Evolutionary conservation across 1,139 yeast genomes (phyloP), one percentile per base, ranked within the genome.

Genomic region (Fermentozyma sake): DNA sequence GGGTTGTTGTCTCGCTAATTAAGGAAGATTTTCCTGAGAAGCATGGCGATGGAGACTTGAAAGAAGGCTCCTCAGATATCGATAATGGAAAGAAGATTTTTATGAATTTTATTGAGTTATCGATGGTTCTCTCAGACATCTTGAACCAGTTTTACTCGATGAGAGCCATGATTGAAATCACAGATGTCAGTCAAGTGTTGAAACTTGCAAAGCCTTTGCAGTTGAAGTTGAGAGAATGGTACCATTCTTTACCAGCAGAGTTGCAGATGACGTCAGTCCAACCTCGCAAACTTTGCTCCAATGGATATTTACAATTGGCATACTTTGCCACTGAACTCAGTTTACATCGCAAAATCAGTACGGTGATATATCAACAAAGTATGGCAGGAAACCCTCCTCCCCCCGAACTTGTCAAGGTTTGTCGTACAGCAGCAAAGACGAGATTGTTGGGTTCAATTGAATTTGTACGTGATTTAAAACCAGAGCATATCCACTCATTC

Each of bases 321-420:
- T 86, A 87, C 54, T 83, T 86, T 59, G 91, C 94, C 0, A 78
- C 94, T 0, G 96, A 87, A 48, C 73, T 86, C 23, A 81, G 93
- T 0, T 60, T 87, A 22, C 96, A 87, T 52, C 61, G 96, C 25
- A 78, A 82, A 42, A 86, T 87, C 26, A 76, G 86, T 22, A 67
- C 84, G 5, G 61, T 76, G 1, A 60, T 79, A 20, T 58, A 61
- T 31, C 56, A 64, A 23, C 73, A 69, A 33, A 58, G 74, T 1
- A 29, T 42, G 12, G 43, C 50, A 3, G 66, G 66, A 1, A 50
- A 52, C 16, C 46, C 55, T 3, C 79, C 89, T 1, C 71, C 72
- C 6, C 76, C 73, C 30, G 71, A 86, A 29, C 46, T 66, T 31
- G 65, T 78, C 3, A 63, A 62, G 23, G 89, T 87, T 2, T 85